These are phyloP conservation scores for Auricularia heimuer DNA, from an alignment of 768 basidiomycete genomes.

Conservation along the genomic window DNA sequence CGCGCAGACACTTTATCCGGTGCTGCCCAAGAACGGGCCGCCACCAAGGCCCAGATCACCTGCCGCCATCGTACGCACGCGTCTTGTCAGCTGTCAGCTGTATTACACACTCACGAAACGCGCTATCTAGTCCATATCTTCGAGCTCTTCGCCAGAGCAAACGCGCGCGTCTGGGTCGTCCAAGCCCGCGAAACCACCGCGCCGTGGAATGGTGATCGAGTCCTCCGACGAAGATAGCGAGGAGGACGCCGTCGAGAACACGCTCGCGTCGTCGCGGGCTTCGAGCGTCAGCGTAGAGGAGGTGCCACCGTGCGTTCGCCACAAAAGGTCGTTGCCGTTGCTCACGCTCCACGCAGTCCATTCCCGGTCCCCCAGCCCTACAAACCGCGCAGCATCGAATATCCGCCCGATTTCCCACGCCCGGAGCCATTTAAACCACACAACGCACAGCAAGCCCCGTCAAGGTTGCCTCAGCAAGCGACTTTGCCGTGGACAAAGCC, in stretches of 20 bases:
- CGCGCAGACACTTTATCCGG: background rate
- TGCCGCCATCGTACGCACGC: background rate
- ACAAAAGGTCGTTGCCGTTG: background rate
- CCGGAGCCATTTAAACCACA: background rate
- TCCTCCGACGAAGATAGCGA: background rate
- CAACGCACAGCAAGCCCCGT: background rate
- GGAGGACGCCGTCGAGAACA: background rate
- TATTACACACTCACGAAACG: background rate
- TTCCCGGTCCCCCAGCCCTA: background rate
- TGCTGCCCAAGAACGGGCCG: background rate
- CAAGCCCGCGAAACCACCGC: background rate
- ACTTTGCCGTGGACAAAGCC: background rate
- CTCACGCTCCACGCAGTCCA: background rate
- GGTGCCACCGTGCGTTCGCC: background rate
- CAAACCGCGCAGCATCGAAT: background rate
- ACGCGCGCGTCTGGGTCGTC: background rate
- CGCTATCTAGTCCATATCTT: background rate
- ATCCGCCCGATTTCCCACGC: background rate
- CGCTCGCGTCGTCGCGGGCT: background rate
- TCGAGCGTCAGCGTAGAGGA: background rate
- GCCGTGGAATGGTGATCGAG: background rate
- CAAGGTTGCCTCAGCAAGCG: background rate
- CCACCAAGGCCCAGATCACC: background rate
- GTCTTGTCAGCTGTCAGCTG: background rate
- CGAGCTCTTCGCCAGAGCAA: background rate